A percentile compares a stretch with the other conserved stretches of the same genome.
Conservation (phyloP, 352 stramenopile species). For the Hyaloperonospora brassicae region DNA sequence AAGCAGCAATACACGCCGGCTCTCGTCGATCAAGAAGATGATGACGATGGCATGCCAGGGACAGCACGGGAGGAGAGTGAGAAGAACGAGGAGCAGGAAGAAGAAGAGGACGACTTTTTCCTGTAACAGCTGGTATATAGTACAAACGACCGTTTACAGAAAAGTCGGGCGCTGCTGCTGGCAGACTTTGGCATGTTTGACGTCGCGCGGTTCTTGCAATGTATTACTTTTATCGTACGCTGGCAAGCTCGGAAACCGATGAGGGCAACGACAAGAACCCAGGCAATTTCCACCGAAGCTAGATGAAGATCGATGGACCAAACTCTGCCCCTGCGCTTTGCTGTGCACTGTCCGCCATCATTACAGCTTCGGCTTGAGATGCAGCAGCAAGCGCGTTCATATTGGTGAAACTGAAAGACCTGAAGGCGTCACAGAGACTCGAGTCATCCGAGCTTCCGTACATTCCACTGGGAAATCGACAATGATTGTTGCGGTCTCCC, state of each 20-base stretch:
- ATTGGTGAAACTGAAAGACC: slow-evolving; percentile 81
- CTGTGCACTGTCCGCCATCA: slow-evolving; percentile 41
- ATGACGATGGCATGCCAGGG: slow-evolving; percentile 24
- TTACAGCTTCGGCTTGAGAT: slow-evolving; percentile 61
- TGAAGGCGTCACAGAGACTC: slow-evolving; percentile 49
- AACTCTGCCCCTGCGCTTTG: slow-evolving; percentile 37
- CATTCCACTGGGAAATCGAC: slow-evolving; percentile 62
- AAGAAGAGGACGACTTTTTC: slow-evolving; percentile 69
- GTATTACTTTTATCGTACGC: slow-evolving; percentile 27
- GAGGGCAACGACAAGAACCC: slow-evolving; percentile 4
- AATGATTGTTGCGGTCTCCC: slow-evolving; percentile 35
- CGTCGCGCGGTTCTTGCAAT: slow-evolving; percentile 7
- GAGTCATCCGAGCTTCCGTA: slow-evolving; percentile 38
- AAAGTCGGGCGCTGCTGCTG: neutral
- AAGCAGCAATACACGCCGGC: slow-evolving; percentile 26
- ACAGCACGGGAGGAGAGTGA: slow-evolving; percentile 12
- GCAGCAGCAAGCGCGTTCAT: slow-evolving; percentile 76
- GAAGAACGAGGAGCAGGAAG: slow-evolving; percentile 20
- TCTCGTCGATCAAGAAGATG: slow-evolving; percentile 52
- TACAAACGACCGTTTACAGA: neutral
- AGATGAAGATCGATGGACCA: slow-evolving; percentile 63
- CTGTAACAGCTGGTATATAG: slow-evolving; percentile 33
- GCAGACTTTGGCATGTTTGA: slow-evolving; percentile 5
- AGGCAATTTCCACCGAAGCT: slow-evolving; percentile 5
- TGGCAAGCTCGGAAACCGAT: slow-evolving; percentile 14